Conservation (phyloP, 2,329 filamentous ascomycete genomes). For the Pseudogymnoascus sp. region DNA sequence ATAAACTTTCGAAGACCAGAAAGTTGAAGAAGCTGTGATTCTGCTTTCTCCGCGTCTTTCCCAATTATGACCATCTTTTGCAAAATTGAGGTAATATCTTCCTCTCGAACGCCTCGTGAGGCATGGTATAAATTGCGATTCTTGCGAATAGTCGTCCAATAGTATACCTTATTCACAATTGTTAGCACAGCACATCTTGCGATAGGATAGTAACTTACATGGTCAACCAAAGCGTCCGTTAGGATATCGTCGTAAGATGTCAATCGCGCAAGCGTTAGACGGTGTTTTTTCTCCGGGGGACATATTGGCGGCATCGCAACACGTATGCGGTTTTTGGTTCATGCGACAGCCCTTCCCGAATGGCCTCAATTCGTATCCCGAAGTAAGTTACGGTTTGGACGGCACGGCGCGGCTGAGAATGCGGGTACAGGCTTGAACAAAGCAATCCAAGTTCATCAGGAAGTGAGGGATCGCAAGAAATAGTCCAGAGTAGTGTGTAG, state of each 20-base stretch:
- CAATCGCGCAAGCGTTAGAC: slow-evolving; percentile 78
- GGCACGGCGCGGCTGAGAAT: not conserved
- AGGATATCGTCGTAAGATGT: slow-evolving; percentile 92
- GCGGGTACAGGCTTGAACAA: not conserved
- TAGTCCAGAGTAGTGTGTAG: not conserved
- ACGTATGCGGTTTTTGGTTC: slow-evolving; percentile 9
- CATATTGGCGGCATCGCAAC: slow-evolving; percentile 36
- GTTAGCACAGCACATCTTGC: not conserved
- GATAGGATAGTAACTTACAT: slow-evolving; percentile 53
- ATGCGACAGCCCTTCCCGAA: slow-evolving; percentile 16
- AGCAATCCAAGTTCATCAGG: not conserved
- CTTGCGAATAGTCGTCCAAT: slow-evolving; percentile 95
- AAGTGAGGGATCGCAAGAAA: not conserved
- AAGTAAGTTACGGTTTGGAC: not conserved
- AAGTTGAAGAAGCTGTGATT: slow-evolving; percentile 64
- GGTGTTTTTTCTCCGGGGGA: slow-evolving; percentile 54
- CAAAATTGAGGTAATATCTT: slow-evolving; percentile 54
- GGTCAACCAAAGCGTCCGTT: slow-evolving; percentile 91
- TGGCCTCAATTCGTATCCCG: not conserved
- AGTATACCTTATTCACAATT: slow-evolving; percentile 62
- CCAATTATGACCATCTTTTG: slow-evolving; percentile 63
- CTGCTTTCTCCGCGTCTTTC: slow-evolving; percentile 64
- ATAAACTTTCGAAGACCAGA: slow-evolving; percentile 68
- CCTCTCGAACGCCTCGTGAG: slow-evolving; percentile 67
- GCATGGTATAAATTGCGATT: slow-evolving; percentile 82